Evolutionary conservation across 371 early-diverging fungal species (phyloP).

Genomic region (Mortierella sp.): DNA sequence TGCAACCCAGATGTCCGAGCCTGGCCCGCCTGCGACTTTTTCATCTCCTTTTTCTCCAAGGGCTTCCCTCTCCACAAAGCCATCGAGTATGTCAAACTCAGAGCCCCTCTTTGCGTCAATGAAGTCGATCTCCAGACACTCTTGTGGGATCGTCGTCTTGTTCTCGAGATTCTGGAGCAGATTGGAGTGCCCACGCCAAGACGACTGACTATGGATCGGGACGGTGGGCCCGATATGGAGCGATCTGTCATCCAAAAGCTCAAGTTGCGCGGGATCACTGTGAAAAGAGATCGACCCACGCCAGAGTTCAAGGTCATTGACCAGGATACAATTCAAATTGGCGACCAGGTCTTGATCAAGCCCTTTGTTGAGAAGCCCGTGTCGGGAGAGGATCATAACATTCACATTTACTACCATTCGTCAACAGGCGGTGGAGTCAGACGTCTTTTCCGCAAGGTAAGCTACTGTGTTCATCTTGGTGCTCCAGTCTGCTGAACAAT

Average conservation of each 20-base stretch:
- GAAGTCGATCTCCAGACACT: constrained; percentile 92
- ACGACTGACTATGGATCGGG: constrained; percentile 82
- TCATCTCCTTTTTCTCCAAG: constrained; percentile 96
- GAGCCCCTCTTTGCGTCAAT: constrained; percentile 93
- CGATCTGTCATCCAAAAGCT: constrained; percentile 63
- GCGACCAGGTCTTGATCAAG: constrained; percentile 79
- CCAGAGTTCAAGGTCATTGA: constrained; percentile 69
- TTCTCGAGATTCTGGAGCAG: constrained; percentile 86
- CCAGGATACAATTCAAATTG: constrained; percentile 82
- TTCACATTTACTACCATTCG: constrained; percentile 93
- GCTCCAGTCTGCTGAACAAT: background rate
- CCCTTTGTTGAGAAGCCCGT: constrained; percentile 99
- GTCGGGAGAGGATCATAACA: constrained; percentile 97
- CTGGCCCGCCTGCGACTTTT: constrained; percentile 98
- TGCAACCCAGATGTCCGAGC: constrained; percentile 74
- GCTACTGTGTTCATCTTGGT: too few species aligned
- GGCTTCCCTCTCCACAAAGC: constrained; percentile 98
- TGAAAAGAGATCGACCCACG: constrained; percentile 54
- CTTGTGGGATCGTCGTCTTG: constrained; percentile 93
- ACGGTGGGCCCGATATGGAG: constrained; percentile 77
- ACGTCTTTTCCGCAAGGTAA: constrained; percentile 94
- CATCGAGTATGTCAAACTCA: constrained; percentile 86
- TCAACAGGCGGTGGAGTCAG: constrained; percentile 93
- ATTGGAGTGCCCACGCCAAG: constrained; percentile 91
- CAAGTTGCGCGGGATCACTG: constrained; percentile 64